These are phyloP conservation scores for Lupinus albus DNA, from an alignment of 306 rosid species.

Conservation along the genomic window DNA sequence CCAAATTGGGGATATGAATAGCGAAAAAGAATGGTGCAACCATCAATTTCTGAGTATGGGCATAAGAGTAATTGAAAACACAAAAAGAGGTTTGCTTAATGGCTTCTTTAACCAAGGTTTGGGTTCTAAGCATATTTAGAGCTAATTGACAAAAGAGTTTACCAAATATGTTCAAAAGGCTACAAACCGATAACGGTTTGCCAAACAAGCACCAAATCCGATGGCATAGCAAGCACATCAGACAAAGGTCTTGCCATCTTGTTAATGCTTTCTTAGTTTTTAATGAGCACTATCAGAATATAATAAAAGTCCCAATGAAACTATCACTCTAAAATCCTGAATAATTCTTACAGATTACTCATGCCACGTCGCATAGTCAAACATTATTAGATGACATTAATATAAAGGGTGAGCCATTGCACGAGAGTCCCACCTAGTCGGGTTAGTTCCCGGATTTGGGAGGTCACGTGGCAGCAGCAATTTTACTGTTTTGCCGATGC, in stretches of 20 bases:
- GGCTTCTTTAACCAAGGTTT: background rate
- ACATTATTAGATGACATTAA: background rate
- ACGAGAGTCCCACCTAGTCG: too few relatives aligned
- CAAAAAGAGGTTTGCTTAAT: background rate
- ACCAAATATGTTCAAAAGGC: too few relatives aligned
- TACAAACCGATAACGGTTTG: background rate
- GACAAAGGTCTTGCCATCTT: background rate
- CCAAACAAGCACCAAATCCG: conserved; percentile 4
- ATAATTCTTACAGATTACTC: background rate
- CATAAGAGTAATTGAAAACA: background rate
- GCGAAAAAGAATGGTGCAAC: too few relatives aligned
- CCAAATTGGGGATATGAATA: too few relatives aligned
- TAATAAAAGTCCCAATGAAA: conserved; percentile 3
- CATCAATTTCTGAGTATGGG: too few relatives aligned
- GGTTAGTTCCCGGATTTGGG: too few relatives aligned
- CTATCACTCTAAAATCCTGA: background rate
- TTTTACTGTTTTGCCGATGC: too few relatives aligned
- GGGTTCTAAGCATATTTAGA: background rate
- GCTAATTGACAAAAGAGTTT: too few relatives aligned
- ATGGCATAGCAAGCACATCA: background rate
- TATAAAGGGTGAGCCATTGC: too few relatives aligned
- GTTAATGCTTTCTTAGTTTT: conserved; percentile 15
- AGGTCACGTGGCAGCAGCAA: too few relatives aligned
- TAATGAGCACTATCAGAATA: background rate
- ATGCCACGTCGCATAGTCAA: background rate